Conservation (phyloP, 2,329 filamentous ascomycete species). For the Hymenoscyphus scutula region DNA sequence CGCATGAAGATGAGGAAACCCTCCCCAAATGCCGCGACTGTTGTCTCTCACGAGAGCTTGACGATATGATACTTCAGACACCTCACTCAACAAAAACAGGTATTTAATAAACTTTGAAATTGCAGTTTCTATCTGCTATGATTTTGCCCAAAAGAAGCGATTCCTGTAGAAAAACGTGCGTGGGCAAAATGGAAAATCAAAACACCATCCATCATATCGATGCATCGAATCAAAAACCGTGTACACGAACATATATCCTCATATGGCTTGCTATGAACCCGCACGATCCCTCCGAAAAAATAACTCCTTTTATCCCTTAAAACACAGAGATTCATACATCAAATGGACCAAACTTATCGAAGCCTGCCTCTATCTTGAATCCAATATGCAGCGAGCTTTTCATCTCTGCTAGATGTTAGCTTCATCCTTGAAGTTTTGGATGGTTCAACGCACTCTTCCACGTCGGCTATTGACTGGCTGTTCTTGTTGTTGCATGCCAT, state of each 20-base stretch:
- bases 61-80: not conserved
- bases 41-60: not conserved
- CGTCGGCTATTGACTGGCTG: slow-evolving; percentile 56
- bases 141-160: not conserved
- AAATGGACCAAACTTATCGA: not conserved
- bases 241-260: slow-evolving; percentile 9
- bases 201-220: not conserved
- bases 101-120: too few relatives aligned
- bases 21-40: too few relatives aligned
- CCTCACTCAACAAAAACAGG: too few relatives aligned
- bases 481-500: slow-evolving; percentile 54
- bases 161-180: not conserved
- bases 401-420: slow-evolving; percentile 21
- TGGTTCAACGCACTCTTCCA: slow-evolving; percentile 49
- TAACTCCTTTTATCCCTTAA: not conserved
- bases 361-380: slow-evolving; percentile 10
- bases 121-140: not conserved
- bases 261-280: slow-evolving; percentile 6
- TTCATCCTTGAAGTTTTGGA: not conserved
- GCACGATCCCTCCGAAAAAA: not conserved
- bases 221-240: not conserved
- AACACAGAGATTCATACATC: slow-evolving; percentile 1
- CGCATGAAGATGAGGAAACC: too few relatives aligned
- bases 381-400: slow-evolving; percentile 9
- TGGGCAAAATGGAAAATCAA: not conserved